phyloP scores from a whole-genome alignment of 352 stramenopile species.

The Aphanomyces astaci region DNA sequence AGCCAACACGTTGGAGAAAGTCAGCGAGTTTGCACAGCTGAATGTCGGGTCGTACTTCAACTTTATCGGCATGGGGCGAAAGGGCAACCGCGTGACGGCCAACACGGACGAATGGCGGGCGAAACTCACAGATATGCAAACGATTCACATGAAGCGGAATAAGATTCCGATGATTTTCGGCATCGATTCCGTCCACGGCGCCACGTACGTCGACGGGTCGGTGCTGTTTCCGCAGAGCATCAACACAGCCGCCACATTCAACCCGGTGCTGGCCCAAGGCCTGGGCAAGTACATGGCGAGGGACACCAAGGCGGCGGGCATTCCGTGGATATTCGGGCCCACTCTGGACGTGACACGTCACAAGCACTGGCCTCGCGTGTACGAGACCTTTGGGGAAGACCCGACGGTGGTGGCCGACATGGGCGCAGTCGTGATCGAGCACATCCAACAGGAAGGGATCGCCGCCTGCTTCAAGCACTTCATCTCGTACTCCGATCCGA shows the following conservation, averaged over 20 bases:
- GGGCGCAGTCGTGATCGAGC: conserved; percentile 56
- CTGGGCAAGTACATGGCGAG: conserved; percentile 70
- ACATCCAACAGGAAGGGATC: conserved; percentile 62
- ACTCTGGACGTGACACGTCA: conserved; percentile 84
- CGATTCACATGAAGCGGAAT: conserved; percentile 50
- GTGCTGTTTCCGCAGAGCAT: conserved; percentile 84
- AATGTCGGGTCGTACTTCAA: conserved; percentile 89
- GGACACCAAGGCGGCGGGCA: conserved; percentile 80
- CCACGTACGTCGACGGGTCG: conserved; percentile 77
- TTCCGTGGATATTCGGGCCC: conserved; percentile 87
- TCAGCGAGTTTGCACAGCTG: conserved; percentile 60
- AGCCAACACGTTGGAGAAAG: conserved; percentile 42
- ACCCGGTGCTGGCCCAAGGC: conserved; percentile 52
- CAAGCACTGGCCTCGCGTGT: conserved; percentile 83
- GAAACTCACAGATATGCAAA: conserved; percentile 67
- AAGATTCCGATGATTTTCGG: conserved; percentile 79
- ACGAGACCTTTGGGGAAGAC: conserved; percentile 93
- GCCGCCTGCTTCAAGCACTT: conserved; percentile 87
- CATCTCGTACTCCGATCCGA: conserved; percentile 72
- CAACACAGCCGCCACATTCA: conserved; percentile 84
- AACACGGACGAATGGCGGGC: conserved; percentile 55
- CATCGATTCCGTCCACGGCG: conserved; percentile 86
- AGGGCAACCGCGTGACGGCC: not conserved
- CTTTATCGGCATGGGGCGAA: conserved; percentile 32
- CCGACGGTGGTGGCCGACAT: conserved; percentile 63